phyloP scores from a whole-genome alignment of 441 rosid genomes.

The Manihot esculenta region DNA sequence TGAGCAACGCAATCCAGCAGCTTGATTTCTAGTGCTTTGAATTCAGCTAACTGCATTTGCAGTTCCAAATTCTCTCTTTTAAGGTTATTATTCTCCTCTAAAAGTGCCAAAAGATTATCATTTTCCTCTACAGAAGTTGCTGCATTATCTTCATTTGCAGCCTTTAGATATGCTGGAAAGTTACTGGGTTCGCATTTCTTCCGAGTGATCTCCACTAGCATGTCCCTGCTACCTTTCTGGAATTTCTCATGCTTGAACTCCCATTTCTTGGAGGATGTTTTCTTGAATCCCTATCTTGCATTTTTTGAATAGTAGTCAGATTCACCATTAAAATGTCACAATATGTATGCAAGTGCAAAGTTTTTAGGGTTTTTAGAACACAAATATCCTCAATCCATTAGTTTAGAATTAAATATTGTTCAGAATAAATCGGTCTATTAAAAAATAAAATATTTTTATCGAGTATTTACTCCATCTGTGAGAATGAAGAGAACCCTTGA shows the following conservation, averaged over 20 bases:
- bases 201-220: conserved; percentile 48
- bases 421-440: too few relatives aligned
- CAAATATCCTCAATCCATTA: too few relatives aligned
- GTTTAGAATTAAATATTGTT: too few relatives aligned
- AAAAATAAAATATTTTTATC: too few relatives aligned
- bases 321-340: not conserved
- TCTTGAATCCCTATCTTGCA: conserved; percentile 60
- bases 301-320: not conserved
- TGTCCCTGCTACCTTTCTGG: conserved; percentile 40
- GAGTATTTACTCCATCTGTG: too few relatives aligned
- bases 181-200: conserved; percentile 48
- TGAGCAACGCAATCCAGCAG: conserved; percentile 46
- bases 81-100: conserved; percentile 48
- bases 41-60: conserved; percentile 40
- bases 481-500: too few relatives aligned
- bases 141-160: conserved; percentile 26
- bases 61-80: conserved; percentile 43
- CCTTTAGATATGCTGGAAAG: conserved; percentile 46
- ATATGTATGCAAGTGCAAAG: not conserved
- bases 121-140: conserved; percentile 8
- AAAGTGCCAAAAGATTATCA: not conserved
- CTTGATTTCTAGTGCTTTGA: conserved; percentile 42
- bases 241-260: conserved; percentile 65
- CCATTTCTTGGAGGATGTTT: conserved; percentile 51
- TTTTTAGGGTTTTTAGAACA: too few relatives aligned